Percentiles rank a stretch among this genome's conserved stretches.
Conservation (phyloP, 305 asterid genomes). For the Solanum hybrid region DNA sequence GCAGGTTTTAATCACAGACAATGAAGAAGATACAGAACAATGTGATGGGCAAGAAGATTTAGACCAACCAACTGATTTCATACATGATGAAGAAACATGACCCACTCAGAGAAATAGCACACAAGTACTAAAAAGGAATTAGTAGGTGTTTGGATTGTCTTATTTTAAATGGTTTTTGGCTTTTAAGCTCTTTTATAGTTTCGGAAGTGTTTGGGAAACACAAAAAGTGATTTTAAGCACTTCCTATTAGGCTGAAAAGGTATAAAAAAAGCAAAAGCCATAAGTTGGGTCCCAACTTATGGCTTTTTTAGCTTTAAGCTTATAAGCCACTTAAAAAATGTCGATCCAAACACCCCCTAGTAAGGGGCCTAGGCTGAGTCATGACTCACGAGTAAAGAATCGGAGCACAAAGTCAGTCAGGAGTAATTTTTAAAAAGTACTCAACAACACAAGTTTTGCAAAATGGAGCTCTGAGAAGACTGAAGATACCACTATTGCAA, state of each 20-base stretch:
- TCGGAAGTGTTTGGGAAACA: neutral
- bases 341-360: neutral
- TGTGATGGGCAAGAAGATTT: neutral
- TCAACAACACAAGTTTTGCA: neutral
- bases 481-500: neutral
- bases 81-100: neutral
- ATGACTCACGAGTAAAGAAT: neutral
- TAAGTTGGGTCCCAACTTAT: neutral
- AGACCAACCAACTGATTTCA: slow-evolving; percentile 3
- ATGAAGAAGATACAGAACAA: neutral
- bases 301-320: neutral
- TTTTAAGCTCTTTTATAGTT: neutral
- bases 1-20: neutral
- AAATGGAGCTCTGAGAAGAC: neutral
- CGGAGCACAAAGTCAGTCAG: neutral
- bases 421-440: neutral
- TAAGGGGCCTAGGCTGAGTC: neutral
- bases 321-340: neutral
- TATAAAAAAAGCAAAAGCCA: no score
- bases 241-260: no score
- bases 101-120: neutral
- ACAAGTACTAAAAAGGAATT: neutral
- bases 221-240: neutral
- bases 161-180: neutral
- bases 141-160: neutral